phyloP scores from a whole-genome alignment of 2,329 filamentous ascomycete species.

The Aspergillus pseudoglaucus region DNA sequence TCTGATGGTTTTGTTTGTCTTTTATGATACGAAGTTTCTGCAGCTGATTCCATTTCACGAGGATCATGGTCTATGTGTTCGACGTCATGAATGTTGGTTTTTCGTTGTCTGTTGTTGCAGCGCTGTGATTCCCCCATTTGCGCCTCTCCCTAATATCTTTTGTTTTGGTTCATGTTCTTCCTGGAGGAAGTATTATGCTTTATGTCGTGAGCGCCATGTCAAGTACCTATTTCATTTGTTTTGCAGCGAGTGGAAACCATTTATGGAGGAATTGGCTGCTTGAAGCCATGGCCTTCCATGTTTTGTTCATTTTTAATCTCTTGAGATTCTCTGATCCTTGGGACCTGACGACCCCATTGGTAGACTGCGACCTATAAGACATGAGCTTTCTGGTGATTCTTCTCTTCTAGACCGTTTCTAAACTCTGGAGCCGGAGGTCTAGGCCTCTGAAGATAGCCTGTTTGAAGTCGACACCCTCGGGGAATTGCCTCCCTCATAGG shows the following conservation, averaged over 20 bases:
- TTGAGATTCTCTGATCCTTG: no score
- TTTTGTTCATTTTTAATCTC: neutral
- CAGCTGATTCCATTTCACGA: conserved; percentile 4
- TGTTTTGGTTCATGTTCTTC: neutral
- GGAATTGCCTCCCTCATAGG: no score
- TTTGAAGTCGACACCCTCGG: no score
- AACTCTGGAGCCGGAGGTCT: no score
- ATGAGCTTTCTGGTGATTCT: no score
- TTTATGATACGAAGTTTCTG: neutral
- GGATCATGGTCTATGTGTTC: conserved; percentile 7
- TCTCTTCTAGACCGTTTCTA: no score
- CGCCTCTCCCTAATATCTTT: conserved; percentile 6
- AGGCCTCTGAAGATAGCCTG: no score
- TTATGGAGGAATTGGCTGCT: neutral
- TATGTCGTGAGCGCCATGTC: neutral
- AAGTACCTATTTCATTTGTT: neutral
- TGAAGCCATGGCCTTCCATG: neutral
- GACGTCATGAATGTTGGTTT: conserved; percentile 10
- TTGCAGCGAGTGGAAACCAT: neutral
- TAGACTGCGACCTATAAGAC: no score
- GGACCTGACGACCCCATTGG: no score
- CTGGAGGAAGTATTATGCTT: conserved; percentile 2
- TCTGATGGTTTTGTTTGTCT: neutral
- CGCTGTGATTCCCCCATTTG: conserved; percentile 26
- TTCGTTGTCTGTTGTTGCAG: conserved; percentile 13